Base-by-base conservation (phyloP, 305 asterid species). In the Fraxinus sp. region DNA sequence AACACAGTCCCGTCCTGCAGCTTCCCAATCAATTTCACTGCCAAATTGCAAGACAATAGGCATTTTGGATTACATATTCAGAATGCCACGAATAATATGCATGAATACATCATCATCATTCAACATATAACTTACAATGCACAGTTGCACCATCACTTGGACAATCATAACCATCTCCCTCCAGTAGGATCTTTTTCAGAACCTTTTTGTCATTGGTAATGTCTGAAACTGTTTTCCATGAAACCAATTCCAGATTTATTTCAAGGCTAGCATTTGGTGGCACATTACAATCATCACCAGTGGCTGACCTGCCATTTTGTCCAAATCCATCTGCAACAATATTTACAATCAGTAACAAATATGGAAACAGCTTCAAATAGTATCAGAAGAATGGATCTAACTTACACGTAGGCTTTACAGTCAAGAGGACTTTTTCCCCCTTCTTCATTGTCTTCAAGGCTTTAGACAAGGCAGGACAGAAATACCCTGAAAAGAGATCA, bases 381-480 rank as follows among this genome's bases (percentile, higher is more conserved):
- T 32, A 33, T 72, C 46, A 32, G 9, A 32, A 71, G 46, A 71
- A 32, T 72, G 16, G 20, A n/a, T 33, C 73, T 7, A 39, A 24
- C 93, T 84, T 88, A 94, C 98, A 96, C 64, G 89, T 97, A 11
- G 98, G 98, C 83, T 94, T 92, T 52, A 96, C 98, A 0, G 92
- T 86, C 26, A 96, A 87, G 7, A 88, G 88, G 74, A 88, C 98
- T 85, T 90, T 91, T 84, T 96, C 98, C 41, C 97, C 99, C 80
- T 91, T 96, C 91, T 93, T 93, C 97, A 96, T 96, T 6, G 99
- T 94, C 85, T 91, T 96, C 87, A 93, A 92, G 30, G 97, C 98
- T 88, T 88, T 93, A 44, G 97, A 87, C 57, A 96, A 80, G n/a
- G 98, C 99, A 88, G 97, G 98, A 81, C 98, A 96, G 79, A 94